These are phyloP conservation scores for Apiospora hydei DNA, from an alignment of 2,329 filamentous ascomycete genomes.

Conservation along the genomic window DNA sequence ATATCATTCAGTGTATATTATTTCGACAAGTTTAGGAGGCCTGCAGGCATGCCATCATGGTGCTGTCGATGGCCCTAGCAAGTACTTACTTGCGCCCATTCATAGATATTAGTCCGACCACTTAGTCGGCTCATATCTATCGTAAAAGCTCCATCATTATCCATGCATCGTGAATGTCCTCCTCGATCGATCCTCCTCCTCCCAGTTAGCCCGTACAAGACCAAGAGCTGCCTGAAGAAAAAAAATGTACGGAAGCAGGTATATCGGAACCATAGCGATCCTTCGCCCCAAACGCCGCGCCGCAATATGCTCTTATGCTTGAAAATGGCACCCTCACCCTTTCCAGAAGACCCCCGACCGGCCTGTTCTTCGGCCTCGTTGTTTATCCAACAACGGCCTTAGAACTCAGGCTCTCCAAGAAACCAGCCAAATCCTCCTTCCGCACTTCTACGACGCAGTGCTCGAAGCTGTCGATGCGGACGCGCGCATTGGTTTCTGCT, in stretches of 20 bases:
- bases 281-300: constrained; percentile 16
- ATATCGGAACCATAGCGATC: constrained; percentile 3
- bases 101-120: constrained; percentile 16
- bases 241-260: not conserved
- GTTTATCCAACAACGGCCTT: constrained; percentile 79
- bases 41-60: not conserved
- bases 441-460: constrained; percentile 97
- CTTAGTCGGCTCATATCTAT: constrained; percentile 14
- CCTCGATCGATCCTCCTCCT: not conserved
- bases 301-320: constrained; percentile 20
- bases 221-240: not conserved
- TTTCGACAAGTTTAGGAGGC: constrained; percentile 18
- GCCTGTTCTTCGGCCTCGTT: not conserved
- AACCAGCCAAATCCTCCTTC: constrained; percentile 91
- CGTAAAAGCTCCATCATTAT: constrained; percentile 14
- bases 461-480: constrained; percentile 95
- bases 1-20: constrained; percentile 1
- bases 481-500: constrained; percentile 85
- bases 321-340: constrained; percentile 16
- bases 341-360: not conserved
- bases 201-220: constrained; percentile 9
- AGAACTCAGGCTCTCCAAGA: constrained; percentile 90
- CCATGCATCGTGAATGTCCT: constrained; percentile 17
- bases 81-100: constrained; percentile 18
- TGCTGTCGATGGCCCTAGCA: constrained; percentile 15